A percentile compares a stretch with the other conserved stretches of the same genome.
Conservation (phyloP, 2,329 filamentous ascomycete genomes). For the Trichoderma semiorbis region DNA sequence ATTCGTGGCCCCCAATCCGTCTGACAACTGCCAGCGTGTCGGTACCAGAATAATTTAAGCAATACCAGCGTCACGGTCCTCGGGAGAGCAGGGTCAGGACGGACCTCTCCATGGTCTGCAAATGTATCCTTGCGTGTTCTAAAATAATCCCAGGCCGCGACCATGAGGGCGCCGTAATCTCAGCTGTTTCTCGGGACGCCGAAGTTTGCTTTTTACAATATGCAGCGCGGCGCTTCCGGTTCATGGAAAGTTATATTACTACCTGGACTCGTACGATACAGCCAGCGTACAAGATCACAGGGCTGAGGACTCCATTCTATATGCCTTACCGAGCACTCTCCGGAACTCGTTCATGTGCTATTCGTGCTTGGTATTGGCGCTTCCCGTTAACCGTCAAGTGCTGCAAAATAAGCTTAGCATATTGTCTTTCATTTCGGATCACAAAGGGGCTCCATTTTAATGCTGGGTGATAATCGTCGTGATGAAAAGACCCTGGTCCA, state of each 20-base stretch:
- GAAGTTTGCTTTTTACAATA: background rate
- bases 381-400: background rate
- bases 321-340: background rate
- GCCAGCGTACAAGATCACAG: background rate
- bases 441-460: background rate
- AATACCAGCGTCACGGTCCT: slow-evolving; percentile 3
- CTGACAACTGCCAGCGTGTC: background rate
- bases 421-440: slow-evolving; percentile 1
- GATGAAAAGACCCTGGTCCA: background rate
- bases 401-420: background rate
- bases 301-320: background rate
- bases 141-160: slow-evolving; percentile 8
- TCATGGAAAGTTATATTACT: background rate
- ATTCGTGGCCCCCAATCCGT: background rate
- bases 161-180: slow-evolving; percentile 11
- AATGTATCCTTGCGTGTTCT: slow-evolving; percentile 5
- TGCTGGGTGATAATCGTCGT: background rate
- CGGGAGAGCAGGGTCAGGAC: slow-evolving; percentile 4
- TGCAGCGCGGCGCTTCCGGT: background rate
- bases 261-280: background rate
- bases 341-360: background rate
- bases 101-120: background rate
- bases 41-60: background rate
- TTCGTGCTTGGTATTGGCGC: background rate
- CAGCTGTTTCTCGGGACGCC: background rate